Conservation (phyloP, 768 basidiomycete genomes). For the Tricholoma flavovirens region DNA sequence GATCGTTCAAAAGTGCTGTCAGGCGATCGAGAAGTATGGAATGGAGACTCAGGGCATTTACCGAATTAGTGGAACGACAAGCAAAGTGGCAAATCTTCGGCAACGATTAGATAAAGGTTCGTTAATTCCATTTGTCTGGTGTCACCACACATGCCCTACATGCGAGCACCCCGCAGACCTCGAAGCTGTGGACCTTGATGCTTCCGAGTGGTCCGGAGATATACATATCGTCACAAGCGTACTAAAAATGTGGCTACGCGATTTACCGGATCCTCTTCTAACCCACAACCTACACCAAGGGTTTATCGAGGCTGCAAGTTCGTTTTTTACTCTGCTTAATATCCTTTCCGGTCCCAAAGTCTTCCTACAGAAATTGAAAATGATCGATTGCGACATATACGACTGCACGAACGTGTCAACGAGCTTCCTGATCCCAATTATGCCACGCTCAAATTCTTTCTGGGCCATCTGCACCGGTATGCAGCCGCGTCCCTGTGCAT, state of each 20-base stretch:
- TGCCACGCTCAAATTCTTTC: slow-evolving; percentile 90
- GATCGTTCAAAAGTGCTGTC: slow-evolving; percentile 83
- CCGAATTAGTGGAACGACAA: slow-evolving; percentile 86
- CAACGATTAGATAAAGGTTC: slow-evolving; percentile 81
- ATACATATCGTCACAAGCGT: slow-evolving; percentile 96
- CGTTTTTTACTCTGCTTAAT: slow-evolving; percentile 25
- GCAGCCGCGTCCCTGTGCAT: slow-evolving; percentile 16
- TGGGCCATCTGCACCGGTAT: slow-evolving; percentile 90
- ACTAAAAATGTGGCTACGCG: slow-evolving; percentile 93
- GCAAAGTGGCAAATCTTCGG: slow-evolving; percentile 78
- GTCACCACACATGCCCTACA: not conserved
- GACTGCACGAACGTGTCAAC: slow-evolving; percentile 95
- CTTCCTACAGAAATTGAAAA: slow-evolving; percentile 73
- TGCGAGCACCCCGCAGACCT: slow-evolving; percentile 46
- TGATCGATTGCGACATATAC: slow-evolving; percentile 90
- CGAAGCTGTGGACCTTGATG: slow-evolving; percentile 80
- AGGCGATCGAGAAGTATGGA: slow-evolving; percentile 89
- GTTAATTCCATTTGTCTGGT: slow-evolving; percentile 4
- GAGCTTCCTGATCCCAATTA: slow-evolving; percentile 99
- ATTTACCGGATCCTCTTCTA: slow-evolving; percentile 90
- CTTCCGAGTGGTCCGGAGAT: slow-evolving; percentile 87
- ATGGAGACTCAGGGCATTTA: slow-evolving; percentile 85
- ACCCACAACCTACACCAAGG: slow-evolving; percentile 81
- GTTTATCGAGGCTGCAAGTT: slow-evolving; percentile 94
- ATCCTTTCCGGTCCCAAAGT: slow-evolving; percentile 1